Conservation (phyloP, 305 asterid species). For the Fraxinus baroniana region DNA sequence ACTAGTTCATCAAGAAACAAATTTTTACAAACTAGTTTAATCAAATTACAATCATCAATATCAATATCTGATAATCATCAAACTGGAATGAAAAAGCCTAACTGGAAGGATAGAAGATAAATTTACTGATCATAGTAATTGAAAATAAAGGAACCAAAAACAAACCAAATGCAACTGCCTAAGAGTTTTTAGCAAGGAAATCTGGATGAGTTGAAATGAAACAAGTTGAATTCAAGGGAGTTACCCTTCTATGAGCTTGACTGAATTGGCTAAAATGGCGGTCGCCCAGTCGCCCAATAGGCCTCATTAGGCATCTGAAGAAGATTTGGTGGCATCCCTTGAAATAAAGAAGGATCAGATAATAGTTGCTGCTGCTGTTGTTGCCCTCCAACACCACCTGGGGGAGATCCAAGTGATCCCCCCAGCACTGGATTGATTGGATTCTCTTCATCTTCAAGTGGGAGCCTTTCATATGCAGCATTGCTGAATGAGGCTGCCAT, state of each 20-base stretch:
- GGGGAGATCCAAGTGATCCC: slow-evolving; percentile 48
- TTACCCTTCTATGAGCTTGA: slow-evolving; percentile 17
- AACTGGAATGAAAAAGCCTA: not conserved
- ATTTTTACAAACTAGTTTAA: not conserved
- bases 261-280: slow-evolving; percentile 48
- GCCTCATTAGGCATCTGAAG: slow-evolving; percentile 72
- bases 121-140: not conserved
- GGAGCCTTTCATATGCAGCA: slow-evolving; percentile 80
- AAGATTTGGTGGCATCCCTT: slow-evolving; percentile 63
- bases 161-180: not conserved
- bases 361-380: slow-evolving; percentile 31
- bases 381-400: slow-evolving; percentile 34
- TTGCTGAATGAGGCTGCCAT: slow-evolving; percentile 89
- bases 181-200: not conserved
- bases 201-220: slow-evolving; percentile 14
- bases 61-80: not conserved
- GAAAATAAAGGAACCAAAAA: not conserved
- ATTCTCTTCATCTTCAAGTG: slow-evolving; percentile 67
- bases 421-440: slow-evolving; percentile 38
- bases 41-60: slow-evolving; percentile 10
- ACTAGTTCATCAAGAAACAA: slow-evolving; percentile 3
- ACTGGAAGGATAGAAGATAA: not conserved
- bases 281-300: slow-evolving; percentile 82
- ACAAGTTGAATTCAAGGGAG: not conserved
- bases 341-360: slow-evolving; percentile 61